phyloP scores from a whole-genome alignment of 345 rosid species.

The Sonneratia caseolaris region DNA sequence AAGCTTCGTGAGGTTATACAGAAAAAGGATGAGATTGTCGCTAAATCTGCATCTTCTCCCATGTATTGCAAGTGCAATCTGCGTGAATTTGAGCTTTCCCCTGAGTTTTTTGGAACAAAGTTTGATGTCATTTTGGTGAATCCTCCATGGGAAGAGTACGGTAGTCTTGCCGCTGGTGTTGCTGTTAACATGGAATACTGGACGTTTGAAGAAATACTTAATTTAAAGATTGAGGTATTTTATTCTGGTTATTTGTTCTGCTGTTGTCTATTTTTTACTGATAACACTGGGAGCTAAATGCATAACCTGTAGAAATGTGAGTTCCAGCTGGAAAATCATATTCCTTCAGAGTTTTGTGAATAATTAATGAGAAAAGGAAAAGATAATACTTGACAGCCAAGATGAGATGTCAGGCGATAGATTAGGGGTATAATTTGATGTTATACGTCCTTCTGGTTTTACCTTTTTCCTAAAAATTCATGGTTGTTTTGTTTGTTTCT shows the following conservation, averaged over 20 bases:
- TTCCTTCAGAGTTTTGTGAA: background rate
- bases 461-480: background rate
- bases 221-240: conserved; percentile 87
- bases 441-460: background rate
- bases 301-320: too few relatives aligned
- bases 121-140: conserved; percentile 96
- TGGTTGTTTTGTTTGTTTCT: background rate
- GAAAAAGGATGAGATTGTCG: conserved; percentile 96
- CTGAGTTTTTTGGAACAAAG: conserved; percentile 90
- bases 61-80: conserved; percentile 79
- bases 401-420: background rate
- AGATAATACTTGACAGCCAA: background rate
- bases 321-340: too few relatives aligned
- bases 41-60: conserved; percentile 85
- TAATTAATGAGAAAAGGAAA: background rate
- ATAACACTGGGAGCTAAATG: too few relatives aligned
- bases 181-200: conserved; percentile 96
- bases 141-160: conserved; percentile 99
- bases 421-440: background rate
- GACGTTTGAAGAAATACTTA: conserved; percentile 89
- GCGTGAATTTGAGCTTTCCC: conserved; percentile 76
- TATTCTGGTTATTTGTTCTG: background rate
- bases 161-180: conserved; percentile 96
- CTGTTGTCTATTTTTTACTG: too few relatives aligned
- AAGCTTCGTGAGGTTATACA: conserved; percentile 98